Conservation (phyloP, 306 rosid species). For the Casuarina glauca region DNA sequence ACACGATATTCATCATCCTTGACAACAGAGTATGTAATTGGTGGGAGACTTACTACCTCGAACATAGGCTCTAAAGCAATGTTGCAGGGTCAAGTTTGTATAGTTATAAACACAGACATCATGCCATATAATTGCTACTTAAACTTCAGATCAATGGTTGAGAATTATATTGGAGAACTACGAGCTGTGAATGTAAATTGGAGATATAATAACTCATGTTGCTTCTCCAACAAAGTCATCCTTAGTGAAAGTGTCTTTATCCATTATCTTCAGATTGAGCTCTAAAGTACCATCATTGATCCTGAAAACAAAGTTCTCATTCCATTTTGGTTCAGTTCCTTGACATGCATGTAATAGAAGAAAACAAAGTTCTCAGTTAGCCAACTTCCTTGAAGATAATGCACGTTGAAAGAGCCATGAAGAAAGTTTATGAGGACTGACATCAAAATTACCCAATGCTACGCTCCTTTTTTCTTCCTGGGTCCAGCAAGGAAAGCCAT, state of each 20-base stretch:
- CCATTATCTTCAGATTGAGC: slow-evolving; percentile 39
- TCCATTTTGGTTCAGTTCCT: slow-evolving; percentile 51
- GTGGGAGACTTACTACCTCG: slow-evolving; percentile 34
- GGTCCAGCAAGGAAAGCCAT: slow-evolving; percentile 32
- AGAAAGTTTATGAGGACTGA: too few species aligned
- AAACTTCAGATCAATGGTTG: background rate
- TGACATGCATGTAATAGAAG: slow-evolving; percentile 21
- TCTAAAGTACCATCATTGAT: slow-evolving; percentile 36
- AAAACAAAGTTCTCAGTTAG: too few species aligned
- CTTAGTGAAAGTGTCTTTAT: slow-evolving; percentile 31
- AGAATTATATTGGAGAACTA: background rate
- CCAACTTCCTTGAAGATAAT: too few species aligned
- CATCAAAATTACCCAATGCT: slow-evolving; percentile 32
- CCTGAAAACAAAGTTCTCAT: slow-evolving; percentile 51
- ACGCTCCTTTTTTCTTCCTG: slow-evolving; percentile 48
- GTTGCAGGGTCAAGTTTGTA: slow-evolving; percentile 14
- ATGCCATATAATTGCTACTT: background rate
- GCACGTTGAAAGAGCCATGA: too few species aligned
- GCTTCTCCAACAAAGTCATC: slow-evolving; percentile 47
- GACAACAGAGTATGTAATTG: slow-evolving; percentile 40
- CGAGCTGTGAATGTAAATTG: too few species aligned
- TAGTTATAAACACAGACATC: background rate
- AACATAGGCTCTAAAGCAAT: slow-evolving; percentile 38
- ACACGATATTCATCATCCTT: slow-evolving; percentile 41
- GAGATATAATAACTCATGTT: slow-evolving; percentile 32